phyloP scores from a whole-genome alignment of 306 rosid genomes.

The Cicer judaicum region DNA sequence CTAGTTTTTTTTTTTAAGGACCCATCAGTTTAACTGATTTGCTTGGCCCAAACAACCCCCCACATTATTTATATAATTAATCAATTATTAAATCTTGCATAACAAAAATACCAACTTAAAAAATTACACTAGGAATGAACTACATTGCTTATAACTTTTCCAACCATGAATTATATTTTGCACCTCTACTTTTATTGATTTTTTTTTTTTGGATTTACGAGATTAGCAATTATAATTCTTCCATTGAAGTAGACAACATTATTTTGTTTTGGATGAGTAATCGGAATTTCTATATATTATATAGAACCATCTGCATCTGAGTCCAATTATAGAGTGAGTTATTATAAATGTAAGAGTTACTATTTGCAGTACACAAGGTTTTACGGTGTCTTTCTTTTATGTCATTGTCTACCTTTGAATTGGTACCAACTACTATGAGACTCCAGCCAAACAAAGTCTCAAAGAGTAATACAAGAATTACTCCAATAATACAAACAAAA shows the following conservation, averaged over 20 bases:
- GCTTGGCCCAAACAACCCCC: constrained; percentile 39
- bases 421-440: constrained; percentile 29
- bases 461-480: neutral
- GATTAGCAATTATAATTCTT: constrained; percentile 46
- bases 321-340: constrained; percentile 29
- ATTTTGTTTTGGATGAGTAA: constrained; percentile 43
- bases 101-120: constrained; percentile 40
- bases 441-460: constrained; percentile 5
- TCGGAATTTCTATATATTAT: constrained; percentile 15
- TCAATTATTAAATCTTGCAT: constrained; percentile 51
- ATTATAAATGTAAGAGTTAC: constrained; percentile 11
- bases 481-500: constrained; percentile 23
- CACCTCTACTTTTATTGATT: constrained; percentile 18
- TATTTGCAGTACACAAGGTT: constrained; percentile 33
- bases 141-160: constrained; percentile 71
- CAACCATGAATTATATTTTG: constrained; percentile 50
- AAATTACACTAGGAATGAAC: constrained; percentile 31
- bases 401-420: constrained; percentile 40
- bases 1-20: constrained; percentile 11
- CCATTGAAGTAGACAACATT: constrained; percentile 53
- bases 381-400: constrained; percentile 26
- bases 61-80: constrained; percentile 46
- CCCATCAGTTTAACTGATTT: constrained; percentile 45
- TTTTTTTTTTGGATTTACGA: constrained; percentile 39
- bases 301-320: constrained; percentile 2